These are phyloP conservation scores for Microstegium vimineum DNA, from an alignment of 176 grass and related monocot genomes.

Conservation along the genomic window DNA sequence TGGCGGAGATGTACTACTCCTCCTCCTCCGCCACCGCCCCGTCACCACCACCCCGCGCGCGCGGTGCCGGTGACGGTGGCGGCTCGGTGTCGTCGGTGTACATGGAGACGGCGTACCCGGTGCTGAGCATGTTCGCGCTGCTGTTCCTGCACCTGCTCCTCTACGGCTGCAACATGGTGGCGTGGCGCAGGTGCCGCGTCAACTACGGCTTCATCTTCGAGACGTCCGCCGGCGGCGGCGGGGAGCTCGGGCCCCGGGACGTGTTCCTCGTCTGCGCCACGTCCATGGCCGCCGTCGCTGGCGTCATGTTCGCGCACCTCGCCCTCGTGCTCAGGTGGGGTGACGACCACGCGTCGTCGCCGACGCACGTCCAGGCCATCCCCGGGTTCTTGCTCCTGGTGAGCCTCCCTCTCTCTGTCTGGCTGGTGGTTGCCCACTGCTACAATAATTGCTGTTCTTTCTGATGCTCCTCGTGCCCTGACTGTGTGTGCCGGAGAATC, in stretches of 20 bases:
- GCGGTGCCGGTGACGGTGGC: background rate
- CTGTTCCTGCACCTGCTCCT: constrained; percentile 81
- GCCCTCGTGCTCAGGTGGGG: constrained; percentile 40
- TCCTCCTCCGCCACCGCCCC: constrained; percentile 2
- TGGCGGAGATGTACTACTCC: constrained; percentile 48
- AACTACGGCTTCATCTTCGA: constrained; percentile 87
- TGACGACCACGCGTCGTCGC: constrained; percentile 34
- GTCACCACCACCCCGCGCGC: background rate
- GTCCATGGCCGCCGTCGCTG: constrained; percentile 55
- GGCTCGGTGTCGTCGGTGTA: constrained; percentile 36
- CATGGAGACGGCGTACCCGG: constrained; percentile 86
- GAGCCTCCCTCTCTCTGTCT: background rate
- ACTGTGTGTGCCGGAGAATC: background rate
- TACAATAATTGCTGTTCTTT: background rate
- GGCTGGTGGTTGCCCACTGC: no score
- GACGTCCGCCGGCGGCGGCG: constrained; percentile 10
- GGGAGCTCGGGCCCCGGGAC: constrained; percentile 55
- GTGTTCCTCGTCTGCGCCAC: constrained; percentile 58
- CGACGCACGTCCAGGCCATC: constrained; percentile 50
- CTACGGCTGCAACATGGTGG: constrained; percentile 70
- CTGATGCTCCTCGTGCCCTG: background rate
- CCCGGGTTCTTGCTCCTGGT: constrained; percentile 71
- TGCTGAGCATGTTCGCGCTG: constrained; percentile 76
- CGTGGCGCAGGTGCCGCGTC: constrained; percentile 69
- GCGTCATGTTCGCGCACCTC: constrained; percentile 68